These are phyloP conservation scores for Bipolaris victoriae DNA, from an alignment of 2,329 filamentous ascomycete species.

Conservation along the genomic window DNA sequence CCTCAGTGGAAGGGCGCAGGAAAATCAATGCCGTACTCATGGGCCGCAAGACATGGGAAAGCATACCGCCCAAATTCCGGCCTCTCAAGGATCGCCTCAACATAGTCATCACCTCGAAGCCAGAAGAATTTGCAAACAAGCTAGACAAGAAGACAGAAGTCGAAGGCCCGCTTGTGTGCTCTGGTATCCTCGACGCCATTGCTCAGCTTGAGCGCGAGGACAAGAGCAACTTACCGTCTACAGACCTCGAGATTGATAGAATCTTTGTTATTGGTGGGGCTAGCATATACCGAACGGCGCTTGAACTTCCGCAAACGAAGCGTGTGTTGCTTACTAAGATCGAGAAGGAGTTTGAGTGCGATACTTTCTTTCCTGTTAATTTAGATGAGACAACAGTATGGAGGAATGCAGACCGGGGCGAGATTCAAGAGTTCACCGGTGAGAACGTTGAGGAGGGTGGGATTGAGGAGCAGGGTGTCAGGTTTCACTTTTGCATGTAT, in stretches of 20 bases:
- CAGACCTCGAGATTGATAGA: constrained; percentile 17
- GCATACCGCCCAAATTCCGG: constrained; percentile 77
- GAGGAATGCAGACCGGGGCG: constrained; percentile 59
- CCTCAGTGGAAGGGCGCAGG: constrained; percentile 6
- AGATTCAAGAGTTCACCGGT: constrained; percentile 69
- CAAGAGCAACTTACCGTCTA: not conserved
- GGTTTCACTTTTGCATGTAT: constrained; percentile 78
- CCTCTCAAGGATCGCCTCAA: constrained; percentile 83
- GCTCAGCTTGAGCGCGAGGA: constrained; percentile 9
- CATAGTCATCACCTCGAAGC: constrained; percentile 73
- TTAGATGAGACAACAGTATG: constrained; percentile 60
- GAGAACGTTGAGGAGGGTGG: constrained; percentile 64
- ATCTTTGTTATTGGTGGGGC: constrained; percentile 90
- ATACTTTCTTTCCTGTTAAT: constrained; percentile 73
- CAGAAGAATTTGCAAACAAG: constrained; percentile 22
- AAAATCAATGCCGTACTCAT: constrained; percentile 77
- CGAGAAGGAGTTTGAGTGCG: constrained; percentile 72
- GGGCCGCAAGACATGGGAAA: constrained; percentile 97
- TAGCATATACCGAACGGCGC: constrained; percentile 78
- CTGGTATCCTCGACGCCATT: constrained; percentile 54
- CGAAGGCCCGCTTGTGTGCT: constrained; percentile 61
- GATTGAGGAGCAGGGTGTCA: constrained; percentile 67
- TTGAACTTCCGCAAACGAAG: constrained; percentile 64
- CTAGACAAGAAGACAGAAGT: constrained; percentile 3
- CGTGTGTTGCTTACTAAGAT: constrained; percentile 75